Percentiles rank a stretch among this genome's conserved stretches.
These are phyloP conservation scores for Senecio squalidus DNA, from an alignment of 140 eudicot genomes.

Conservation along the genomic window DNA sequence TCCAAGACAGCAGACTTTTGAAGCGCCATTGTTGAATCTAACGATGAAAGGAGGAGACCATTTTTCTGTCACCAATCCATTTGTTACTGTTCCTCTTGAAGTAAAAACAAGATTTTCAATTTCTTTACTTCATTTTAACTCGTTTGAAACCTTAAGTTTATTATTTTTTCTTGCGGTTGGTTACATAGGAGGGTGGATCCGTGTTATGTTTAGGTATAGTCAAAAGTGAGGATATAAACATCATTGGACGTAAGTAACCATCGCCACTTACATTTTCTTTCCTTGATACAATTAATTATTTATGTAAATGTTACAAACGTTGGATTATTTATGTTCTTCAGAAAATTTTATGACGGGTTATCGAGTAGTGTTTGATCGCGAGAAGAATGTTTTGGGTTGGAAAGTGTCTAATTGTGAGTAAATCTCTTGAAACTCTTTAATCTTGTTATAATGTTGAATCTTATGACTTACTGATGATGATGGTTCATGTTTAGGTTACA, in stretches of 20 bases:
- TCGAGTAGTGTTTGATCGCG: slow-evolving; percentile 83
- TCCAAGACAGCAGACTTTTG: slow-evolving; percentile 29
- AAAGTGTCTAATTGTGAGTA: slow-evolving; percentile 70
- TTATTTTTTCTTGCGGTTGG: not conserved
- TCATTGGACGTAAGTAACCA: slow-evolving; percentile 82
- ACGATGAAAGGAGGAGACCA: slow-evolving; percentile 73
- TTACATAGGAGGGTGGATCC: slow-evolving; percentile 36
- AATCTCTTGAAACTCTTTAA: not conserved
- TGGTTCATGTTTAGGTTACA: slow-evolving; percentile 45
- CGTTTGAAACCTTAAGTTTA: not conserved
- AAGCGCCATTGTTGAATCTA: slow-evolving; percentile 44
- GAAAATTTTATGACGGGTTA: slow-evolving; percentile 97
- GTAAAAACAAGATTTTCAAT: slow-evolving; percentile 26
- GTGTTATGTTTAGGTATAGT: slow-evolving; percentile 60
- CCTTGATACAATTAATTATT: not conserved
- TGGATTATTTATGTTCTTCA: slow-evolving; percentile 21
- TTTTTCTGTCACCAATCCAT: slow-evolving; percentile 37
- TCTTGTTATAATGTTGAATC: not conserved
- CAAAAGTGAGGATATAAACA: slow-evolving; percentile 57
- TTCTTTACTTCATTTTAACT: not conserved
- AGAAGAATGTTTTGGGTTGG: slow-evolving; percentile 86
- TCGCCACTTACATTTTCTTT: slow-evolving; percentile 6
- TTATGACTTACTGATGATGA: slow-evolving; percentile 6
- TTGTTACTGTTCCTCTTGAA: slow-evolving; percentile 21
- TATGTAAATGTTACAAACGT: slow-evolving; percentile 1